Base-by-base conservation (phyloP, 2,329 filamentous ascomycete species). In the Huntiella omanensis region DNA sequence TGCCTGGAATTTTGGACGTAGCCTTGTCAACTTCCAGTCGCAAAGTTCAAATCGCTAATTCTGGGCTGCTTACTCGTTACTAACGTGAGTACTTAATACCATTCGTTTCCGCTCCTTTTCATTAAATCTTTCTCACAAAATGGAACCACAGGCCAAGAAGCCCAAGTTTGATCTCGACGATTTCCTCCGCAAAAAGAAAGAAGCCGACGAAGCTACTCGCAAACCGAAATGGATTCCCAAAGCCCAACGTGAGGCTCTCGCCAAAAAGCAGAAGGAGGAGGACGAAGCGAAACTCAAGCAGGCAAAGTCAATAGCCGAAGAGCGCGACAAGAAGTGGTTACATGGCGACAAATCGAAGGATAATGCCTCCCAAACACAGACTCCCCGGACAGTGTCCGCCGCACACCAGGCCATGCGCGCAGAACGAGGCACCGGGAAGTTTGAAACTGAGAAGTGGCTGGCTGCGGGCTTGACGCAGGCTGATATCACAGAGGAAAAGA, bases 161-260 rank as follows among this genome's bases (percentile, higher is more conserved):
- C 5, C 82, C 82, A 6, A 48, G 13, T 66, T 93, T 41, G 87
- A 84, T 58, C 79, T 94, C 48, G 86, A 94, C 61, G 83, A 93
- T 55, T 71, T 94, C 4, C 64, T 94, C 16, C 75, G 77, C 53
- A 81, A 87, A 64, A 92, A 92, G 68, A 83, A 82, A 58, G 84
- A 83, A 51, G 80, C 83, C 22, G 84, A 91, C 62, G 82, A 81
- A 33, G 84, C 81, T 12, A 80, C 84, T 7, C 73, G 83, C 47
- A 94, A 91, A 68, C 86, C 86, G 4, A 87, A 84, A 60, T 93
- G 92, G 58, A 66, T 94, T 16, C 81, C 83, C 4, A 91, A 83
- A 65, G 80, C 81, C 32, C 74, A 93, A 59, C 74, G 87, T 47
- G 85, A 93, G 59, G 74, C 77, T 50, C 62, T 92, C 19, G 85